Evolutionary conservation across 2,329 filamentous ascomycete genomes (phyloP).

Genomic region (Cercospora janseana): DNA sequence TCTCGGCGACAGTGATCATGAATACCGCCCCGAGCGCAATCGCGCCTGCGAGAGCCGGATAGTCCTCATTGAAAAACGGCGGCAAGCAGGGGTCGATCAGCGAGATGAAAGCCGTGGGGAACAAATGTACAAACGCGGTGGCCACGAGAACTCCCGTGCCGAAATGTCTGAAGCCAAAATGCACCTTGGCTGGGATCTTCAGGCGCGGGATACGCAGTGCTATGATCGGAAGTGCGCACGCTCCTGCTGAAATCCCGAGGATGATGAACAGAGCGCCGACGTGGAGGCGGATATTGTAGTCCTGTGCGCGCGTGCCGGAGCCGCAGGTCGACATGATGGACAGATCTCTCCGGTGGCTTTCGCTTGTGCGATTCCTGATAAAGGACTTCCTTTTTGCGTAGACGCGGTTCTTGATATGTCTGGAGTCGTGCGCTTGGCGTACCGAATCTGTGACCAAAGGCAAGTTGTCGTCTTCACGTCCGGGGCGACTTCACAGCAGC

Average conservation of each 20-base stretch:
- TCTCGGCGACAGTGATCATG: conserved; percentile 41
- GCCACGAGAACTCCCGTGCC: conserved; percentile 56
- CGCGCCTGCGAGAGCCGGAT: conserved; percentile 72
- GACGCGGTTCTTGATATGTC: conserved; percentile 2
- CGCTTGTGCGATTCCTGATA: background rate
- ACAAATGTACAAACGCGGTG: conserved; percentile 56
- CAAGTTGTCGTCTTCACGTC: conserved; percentile 1
- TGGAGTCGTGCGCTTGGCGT: background rate
- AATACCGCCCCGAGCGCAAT: conserved; percentile 64
- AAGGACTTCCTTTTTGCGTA: background rate
- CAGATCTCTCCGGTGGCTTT: background rate
- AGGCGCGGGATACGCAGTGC: conserved; percentile 57
- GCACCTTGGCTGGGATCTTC: conserved; percentile 55
- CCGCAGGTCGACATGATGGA: conserved; percentile 45
- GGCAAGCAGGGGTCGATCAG: conserved; percentile 65
- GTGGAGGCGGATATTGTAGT: conserved; percentile 55
- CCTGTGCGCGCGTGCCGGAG: conserved; percentile 42
- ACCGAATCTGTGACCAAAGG: background rate
- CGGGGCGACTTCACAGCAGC: background rate
- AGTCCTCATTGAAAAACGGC: conserved; percentile 70
- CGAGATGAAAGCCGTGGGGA: conserved; percentile 59
- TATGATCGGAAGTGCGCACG: conserved; percentile 60
- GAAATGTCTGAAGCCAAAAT: conserved; percentile 58
- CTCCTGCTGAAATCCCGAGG: conserved; percentile 52
- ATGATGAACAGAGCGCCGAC: conserved; percentile 56